A percentile compares a stretch with the other conserved stretches of the same genome.
These are phyloP conservation scores for Kwoniella europaea DNA, from an alignment of 768 basidiomycete genomes.

Conservation along the genomic window DNA sequence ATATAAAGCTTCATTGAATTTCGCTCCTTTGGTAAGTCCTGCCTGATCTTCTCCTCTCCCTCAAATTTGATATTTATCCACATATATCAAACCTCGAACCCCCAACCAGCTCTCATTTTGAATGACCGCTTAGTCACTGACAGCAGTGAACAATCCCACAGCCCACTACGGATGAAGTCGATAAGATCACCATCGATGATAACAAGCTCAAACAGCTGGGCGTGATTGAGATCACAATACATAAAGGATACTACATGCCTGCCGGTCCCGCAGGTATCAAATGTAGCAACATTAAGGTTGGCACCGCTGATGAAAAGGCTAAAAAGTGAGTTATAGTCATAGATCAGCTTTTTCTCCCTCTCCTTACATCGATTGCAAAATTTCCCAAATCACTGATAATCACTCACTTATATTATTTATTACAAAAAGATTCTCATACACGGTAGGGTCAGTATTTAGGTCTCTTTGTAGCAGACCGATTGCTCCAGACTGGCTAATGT, in stretches of 20 bases:
- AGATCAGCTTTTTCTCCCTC: background rate
- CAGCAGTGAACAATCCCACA: background rate
- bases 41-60: background rate
- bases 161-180: slow-evolving; percentile 10
- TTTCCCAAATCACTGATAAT: background rate
- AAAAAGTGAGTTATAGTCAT: slow-evolving; percentile 19
- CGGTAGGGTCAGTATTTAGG: slow-evolving; percentile 12
- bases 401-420: too few relatives aligned
- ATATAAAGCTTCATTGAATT: background rate
- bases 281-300: background rate
- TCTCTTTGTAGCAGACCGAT: too few relatives aligned
- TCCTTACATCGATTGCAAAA: background rate
- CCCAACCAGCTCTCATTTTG: background rate
- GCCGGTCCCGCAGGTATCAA: background rate
- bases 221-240: slow-evolving; percentile 5
- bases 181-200: slow-evolving; percentile 1
- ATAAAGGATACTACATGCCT: background rate
- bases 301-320: slow-evolving; percentile 11
- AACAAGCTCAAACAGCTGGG: slow-evolving; percentile 4
- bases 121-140: background rate
- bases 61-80: background rate
- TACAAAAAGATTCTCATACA: slow-evolving; percentile 13
- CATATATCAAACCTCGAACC: background rate
- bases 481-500: too few relatives aligned
- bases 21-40: slow-evolving; percentile 18